phyloP scores from a whole-genome alignment of 2,329 filamentous ascomycete species.

The Cercospora brassicicola region DNA sequence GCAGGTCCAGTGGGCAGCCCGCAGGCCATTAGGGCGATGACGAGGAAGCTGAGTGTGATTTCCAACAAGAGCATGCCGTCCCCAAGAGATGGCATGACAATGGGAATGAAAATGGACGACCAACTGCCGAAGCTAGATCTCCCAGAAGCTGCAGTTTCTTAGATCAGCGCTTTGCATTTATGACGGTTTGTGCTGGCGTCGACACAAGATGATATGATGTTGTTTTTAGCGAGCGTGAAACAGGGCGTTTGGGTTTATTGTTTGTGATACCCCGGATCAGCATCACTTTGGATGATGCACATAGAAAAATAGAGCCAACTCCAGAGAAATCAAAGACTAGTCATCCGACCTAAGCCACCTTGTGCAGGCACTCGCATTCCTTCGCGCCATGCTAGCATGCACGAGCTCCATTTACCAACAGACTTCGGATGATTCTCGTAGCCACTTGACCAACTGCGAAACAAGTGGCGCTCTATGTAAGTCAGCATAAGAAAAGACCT shows the following conservation, averaged over 20 bases:
- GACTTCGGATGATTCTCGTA: not conserved
- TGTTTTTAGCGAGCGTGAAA: not conserved
- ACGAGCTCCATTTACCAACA: not conserved
- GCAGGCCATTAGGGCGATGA: conserved; percentile 23
- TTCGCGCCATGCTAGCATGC: not conserved
- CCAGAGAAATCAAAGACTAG: not conserved
- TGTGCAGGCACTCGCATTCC: not conserved
- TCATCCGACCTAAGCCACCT: not conserved
- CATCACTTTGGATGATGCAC: not conserved
- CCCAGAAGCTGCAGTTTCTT: conserved; percentile 16
- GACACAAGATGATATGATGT: not conserved
- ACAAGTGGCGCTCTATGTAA: not conserved
- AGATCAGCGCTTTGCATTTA: not conserved
- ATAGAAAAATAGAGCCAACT: not conserved
- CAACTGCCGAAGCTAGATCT: conserved; percentile 19
- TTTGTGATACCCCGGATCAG: conserved; percentile 11
- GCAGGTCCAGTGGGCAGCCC: conserved; percentile 16
- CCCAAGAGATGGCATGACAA: conserved; percentile 32
- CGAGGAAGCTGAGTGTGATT: conserved; percentile 28
- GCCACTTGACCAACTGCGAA: not conserved
- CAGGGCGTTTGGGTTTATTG: not conserved
- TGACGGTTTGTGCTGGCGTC: not conserved
- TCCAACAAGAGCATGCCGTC: conserved; percentile 25
- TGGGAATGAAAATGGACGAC: conserved; percentile 29
- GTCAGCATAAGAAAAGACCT: not conserved